phyloP scores from a whole-genome alignment of 495 filamentous ascomycete genomes.

The Hypoxylon lenormandii region DNA sequence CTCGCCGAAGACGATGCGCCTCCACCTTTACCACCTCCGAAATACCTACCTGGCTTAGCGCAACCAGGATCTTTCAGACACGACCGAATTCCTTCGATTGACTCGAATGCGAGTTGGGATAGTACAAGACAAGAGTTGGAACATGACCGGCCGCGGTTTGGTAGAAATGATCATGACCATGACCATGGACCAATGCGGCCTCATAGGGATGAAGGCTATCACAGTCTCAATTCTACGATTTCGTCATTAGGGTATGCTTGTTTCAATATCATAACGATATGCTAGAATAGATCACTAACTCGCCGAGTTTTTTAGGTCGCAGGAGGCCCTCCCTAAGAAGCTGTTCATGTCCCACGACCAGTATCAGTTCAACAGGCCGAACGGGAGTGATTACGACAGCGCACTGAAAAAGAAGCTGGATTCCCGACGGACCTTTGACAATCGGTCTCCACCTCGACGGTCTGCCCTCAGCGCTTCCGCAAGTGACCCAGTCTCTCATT shows the following conservation, averaged over 20 bases:
- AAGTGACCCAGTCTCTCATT: constrained; percentile 55
- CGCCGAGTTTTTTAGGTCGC: constrained; percentile 35
- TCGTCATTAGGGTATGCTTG: constrained; percentile 48
- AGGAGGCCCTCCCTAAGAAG: constrained; percentile 55
- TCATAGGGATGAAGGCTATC: constrained; percentile 50
- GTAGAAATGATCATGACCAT: constrained; percentile 44
- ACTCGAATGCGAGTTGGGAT: constrained; percentile 47
- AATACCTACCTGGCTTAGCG: constrained; percentile 54
- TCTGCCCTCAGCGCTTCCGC: constrained; percentile 66
- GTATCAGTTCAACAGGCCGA: constrained; percentile 65
- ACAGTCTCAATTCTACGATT: constrained; percentile 51
- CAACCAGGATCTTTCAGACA: constrained; percentile 37
- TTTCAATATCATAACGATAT: constrained; percentile 8
- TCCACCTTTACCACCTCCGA: constrained; percentile 64
- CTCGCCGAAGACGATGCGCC: constrained; percentile 57
- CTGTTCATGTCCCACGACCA: constrained; percentile 60
- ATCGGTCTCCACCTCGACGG: constrained; percentile 65
- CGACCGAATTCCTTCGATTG: constrained; percentile 48
- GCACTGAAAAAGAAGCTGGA: constrained; percentile 80
- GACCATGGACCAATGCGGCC: constrained; percentile 39
- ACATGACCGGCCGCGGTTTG: constrained; percentile 37
- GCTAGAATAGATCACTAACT: constrained; percentile 30
- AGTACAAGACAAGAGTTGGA: constrained; percentile 44
- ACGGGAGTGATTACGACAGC: constrained; percentile 80
- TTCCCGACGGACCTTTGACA: constrained; percentile 70